A percentile compares a stretch with the other conserved stretches of the same genome.
phyloP scores from a whole-genome alignment of 2,329 filamentous ascomycete species.

The Fusarium begoniae region DNA sequence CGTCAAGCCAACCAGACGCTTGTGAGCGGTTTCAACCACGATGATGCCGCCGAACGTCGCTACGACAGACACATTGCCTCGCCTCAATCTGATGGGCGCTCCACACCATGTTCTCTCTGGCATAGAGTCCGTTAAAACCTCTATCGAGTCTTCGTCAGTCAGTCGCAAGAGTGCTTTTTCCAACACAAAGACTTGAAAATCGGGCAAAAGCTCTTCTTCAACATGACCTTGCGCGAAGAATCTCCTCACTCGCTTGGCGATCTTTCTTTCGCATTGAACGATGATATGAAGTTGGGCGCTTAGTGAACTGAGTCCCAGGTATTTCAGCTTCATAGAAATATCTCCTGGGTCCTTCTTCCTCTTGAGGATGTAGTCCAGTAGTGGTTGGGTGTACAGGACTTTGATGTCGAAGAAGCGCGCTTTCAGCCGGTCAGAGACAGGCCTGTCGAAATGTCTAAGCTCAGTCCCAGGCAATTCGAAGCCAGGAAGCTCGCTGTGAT shows the following conservation, averaged over 20 bases:
- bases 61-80: not conserved
- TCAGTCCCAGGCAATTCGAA: not conserved
- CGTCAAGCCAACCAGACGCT: not conserved
- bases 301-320: not conserved
- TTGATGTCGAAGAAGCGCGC: not conserved
- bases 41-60: not conserved
- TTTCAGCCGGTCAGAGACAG: not conserved
- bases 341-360: not conserved
- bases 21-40: not conserved
- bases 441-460: accelerated
- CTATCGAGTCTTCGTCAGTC: accelerated
- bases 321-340: not conserved
- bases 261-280: not conserved
- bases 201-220: not conserved
- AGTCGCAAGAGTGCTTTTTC: not conserved
- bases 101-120: not conserved
- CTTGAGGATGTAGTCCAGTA: not conserved
- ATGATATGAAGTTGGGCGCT: not conserved
- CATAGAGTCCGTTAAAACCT: not conserved
- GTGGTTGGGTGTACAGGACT: not conserved
- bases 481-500: accelerated
- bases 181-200: not conserved
- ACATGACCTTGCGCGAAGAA: not conserved
- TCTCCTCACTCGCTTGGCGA: not conserved
- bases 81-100: not conserved